Percentiles rank a stretch among this genome's conserved stretches.
phyloP scores from a whole-genome alignment of 148 eudicot genomes.

The Rhododendron williamsianum region DNA sequence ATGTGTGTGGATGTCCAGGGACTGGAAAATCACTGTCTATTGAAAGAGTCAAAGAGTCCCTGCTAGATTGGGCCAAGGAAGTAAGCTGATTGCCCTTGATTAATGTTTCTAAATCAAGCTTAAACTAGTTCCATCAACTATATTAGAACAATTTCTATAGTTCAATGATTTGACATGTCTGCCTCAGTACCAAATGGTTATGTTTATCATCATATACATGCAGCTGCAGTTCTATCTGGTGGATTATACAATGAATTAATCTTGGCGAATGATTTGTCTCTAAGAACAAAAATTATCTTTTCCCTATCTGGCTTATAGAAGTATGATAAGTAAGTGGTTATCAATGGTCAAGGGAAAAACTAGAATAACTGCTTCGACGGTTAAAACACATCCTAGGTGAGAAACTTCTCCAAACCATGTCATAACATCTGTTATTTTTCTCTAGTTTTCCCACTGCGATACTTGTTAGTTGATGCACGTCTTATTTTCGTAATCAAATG shows the following conservation, averaged over 20 bases:
- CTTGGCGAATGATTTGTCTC: not conserved
- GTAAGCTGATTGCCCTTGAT: constrained; percentile 28
- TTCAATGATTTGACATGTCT: not conserved
- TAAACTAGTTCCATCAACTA: not conserved
- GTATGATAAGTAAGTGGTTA: not conserved
- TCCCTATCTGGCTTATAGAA: not conserved
- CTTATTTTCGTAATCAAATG: not conserved
- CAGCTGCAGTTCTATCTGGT: not conserved
- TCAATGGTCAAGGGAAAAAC: not conserved
- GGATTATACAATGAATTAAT: not conserved
- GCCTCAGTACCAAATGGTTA: not conserved
- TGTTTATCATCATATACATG: not conserved
- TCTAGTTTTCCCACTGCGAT: not conserved
- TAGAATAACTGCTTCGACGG: not conserved
- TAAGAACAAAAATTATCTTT: not conserved
- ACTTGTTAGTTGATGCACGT: not conserved
- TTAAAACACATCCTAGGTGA: not conserved
- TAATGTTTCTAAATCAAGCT: not conserved
- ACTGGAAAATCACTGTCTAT: constrained; percentile 88
- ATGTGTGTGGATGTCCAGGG: constrained; percentile 89
- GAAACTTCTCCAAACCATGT: not conserved
- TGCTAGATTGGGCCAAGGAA: constrained; percentile 64
- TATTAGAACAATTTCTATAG: not conserved
- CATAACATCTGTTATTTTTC: not conserved
- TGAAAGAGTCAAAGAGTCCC: constrained; percentile 62